Percentiles rank a stretch among this genome's conserved stretches.
These are phyloP conservation scores for Populus tomentosa DNA, from an alignment of 441 rosid genomes.

Conservation along the genomic window DNA sequence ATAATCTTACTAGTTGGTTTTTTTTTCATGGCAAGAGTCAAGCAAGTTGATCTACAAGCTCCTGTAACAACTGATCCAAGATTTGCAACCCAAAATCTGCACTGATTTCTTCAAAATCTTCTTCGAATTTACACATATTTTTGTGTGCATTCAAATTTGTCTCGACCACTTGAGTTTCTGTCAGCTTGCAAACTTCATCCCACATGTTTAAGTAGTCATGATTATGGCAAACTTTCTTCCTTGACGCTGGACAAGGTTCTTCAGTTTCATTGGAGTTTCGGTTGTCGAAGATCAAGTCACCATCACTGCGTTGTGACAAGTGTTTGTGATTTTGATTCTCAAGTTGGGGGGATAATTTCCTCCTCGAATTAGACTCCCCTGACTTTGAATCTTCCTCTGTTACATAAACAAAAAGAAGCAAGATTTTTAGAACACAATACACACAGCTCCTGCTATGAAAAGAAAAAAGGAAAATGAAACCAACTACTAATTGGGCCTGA, in stretches of 20 bases:
- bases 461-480: not conserved
- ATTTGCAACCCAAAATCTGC: constrained; percentile 40
- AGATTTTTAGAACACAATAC: not conserved
- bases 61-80: constrained; percentile 50
- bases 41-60: constrained; percentile 32
- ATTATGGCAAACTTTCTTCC: constrained; percentile 12
- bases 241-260: constrained; percentile 16
- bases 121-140: constrained; percentile 24
- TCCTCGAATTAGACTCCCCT: constrained; percentile 29
- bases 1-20: constrained; percentile 11
- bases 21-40: constrained; percentile 6
- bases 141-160: constrained; percentile 27
- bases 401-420: not conserved
- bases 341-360: constrained; percentile 37
- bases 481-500: not conserved
- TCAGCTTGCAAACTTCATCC: constrained; percentile 36
- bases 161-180: constrained; percentile 26
- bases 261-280: constrained; percentile 11
- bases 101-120: constrained; percentile 34
- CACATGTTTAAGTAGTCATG: constrained; percentile 24
- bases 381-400: constrained; percentile 30
- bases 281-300: constrained; percentile 17
- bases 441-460: not conserved
- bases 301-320: constrained; percentile 21
- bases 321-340: constrained; percentile 6